These are phyloP conservation scores for Helicocarpus griseus DNA, from an alignment of 2,329 filamentous ascomycete species.

Conservation along the genomic window DNA sequence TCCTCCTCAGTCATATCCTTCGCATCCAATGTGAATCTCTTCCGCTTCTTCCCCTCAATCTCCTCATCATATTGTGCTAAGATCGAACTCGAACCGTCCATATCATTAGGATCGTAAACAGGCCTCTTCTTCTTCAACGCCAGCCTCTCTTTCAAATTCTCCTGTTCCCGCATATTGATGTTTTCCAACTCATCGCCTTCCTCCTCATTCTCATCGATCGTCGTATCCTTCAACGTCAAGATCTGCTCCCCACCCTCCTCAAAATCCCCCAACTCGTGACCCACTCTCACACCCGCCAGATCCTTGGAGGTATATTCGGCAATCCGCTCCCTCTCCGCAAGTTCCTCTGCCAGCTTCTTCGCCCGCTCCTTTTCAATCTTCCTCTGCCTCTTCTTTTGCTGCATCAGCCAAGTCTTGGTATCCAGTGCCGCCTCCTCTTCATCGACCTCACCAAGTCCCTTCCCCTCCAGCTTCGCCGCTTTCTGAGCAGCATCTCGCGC, in stretches of 20 bases:
- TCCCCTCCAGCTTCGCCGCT: constrained; percentile 65
- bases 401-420: constrained; percentile 76
- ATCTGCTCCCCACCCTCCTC: constrained; percentile 74
- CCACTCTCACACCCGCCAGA: constrained; percentile 82
- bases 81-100: constrained; percentile 54
- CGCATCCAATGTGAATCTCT: constrained; percentile 77
- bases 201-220: constrained; percentile 72
- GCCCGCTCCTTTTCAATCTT: constrained; percentile 69
- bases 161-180: constrained; percentile 31
- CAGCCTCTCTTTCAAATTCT: constrained; percentile 52
- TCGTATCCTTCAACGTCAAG: constrained; percentile 86
- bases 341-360: constrained; percentile 61
- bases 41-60: constrained; percentile 79
- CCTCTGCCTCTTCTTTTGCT: constrained; percentile 88
- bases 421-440: constrained; percentile 58
- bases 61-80: constrained; percentile 93
- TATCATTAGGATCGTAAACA: constrained; percentile 73
- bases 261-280: constrained; percentile 74
- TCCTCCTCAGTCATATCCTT: constrained; percentile 60
- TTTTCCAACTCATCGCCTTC: constrained; percentile 73
- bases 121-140: constrained; percentile 84
- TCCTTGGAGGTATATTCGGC: constrained; percentile 79
- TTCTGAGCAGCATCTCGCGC: constrained; percentile 76
- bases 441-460: constrained; percentile 69
- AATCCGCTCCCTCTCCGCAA: constrained; percentile 63